Evolutionary conservation across 164 flowering plant genomes (phyloP), one percentile per base, ranked within the genome.

Genomic region (Saururus chinensis): DNA sequence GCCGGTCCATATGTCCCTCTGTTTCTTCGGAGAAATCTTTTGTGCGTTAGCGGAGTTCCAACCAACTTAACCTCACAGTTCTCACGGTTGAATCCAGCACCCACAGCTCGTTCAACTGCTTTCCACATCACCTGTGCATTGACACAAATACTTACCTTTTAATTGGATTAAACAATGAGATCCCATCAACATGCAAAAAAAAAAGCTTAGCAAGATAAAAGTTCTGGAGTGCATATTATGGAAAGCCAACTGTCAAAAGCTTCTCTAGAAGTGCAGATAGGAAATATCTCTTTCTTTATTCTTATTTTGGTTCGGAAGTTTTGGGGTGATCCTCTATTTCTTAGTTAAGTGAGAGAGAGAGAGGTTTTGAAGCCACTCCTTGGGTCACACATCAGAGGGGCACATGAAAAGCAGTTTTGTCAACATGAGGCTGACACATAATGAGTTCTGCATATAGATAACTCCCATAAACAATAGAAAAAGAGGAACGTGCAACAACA

Each of bases 1-100:
- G 98, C 96, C 7, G 97, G 98, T 9, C 97, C 97, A 64, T 93
- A 89, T 16, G 98, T 86, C 64, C 97, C 98, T 76, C 95, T 79
- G 40, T 89, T 81, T 67, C 97, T 77, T 62, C 97, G 66, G 51
- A 93, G 87, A 70, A 86, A 93, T 70, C 98, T 77, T 71, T 82
- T 74, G 66, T 89, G 97, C 60, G 98, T 93, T 64, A 89, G 64
- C 22, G 98, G 98, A 14, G 92, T 86, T 40, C 98, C 98, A 0
- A 93, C 84, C 60, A 93, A 53, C 70, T 86, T 87, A 66, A 93
- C 97, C 66, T 93, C 95, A 68, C 98, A 93, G 21, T 79, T 86
- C n/a, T 86, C 89, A 1, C 95, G 82, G 56, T 65, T 71, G 67
- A 93, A 93, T 16, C 87, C 90, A 10, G 88, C 72, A 52, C 98